Evolutionary conservation across 495 filamentous ascomycete species (phyloP).

Genomic region (Hypoxylon lenormandii): DNA sequence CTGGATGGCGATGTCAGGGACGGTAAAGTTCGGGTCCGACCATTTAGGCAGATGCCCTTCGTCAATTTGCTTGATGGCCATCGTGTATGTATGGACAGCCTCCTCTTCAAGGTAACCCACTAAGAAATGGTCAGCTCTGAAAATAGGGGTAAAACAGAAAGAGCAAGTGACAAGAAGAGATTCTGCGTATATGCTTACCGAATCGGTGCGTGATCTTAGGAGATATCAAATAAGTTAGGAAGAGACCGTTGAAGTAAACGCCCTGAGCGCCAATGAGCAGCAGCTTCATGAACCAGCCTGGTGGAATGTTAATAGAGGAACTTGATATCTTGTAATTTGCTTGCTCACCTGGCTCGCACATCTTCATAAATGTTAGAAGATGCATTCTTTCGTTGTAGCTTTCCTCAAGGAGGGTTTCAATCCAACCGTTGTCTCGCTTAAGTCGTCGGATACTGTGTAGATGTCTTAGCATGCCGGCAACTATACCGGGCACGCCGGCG

Average conservation of each 20-base stretch:
- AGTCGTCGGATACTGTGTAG: slow-evolving; percentile 82
- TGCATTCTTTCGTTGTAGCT: slow-evolving; percentile 97
- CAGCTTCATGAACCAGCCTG: slow-evolving; percentile 82
- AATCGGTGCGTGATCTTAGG: slow-evolving; percentile 94
- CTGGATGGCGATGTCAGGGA: slow-evolving; percentile 85
- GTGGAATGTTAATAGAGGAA: slow-evolving; percentile 67
- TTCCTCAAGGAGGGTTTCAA: slow-evolving; percentile 94
- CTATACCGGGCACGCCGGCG: slow-evolving; percentile 96
- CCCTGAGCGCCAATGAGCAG: slow-evolving; percentile 84
- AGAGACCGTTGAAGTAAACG: slow-evolving; percentile 95
- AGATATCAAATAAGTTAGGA: slow-evolving; percentile 87
- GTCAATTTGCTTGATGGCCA: slow-evolving; percentile 86
- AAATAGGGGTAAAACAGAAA: slow-evolving; percentile 76
- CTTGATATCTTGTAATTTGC: slow-evolving; percentile 63
- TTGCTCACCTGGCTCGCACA: slow-evolving; percentile 77
- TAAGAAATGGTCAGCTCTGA: slow-evolving; percentile 75
- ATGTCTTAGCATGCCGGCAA: slow-evolving; percentile 92
- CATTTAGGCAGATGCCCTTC: slow-evolving; percentile 83
- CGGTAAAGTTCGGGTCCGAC: slow-evolving; percentile 72
- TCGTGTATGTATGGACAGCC: slow-evolving; percentile 93
- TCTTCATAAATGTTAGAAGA: slow-evolving; percentile 91
- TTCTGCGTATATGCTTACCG: slow-evolving; percentile 64
- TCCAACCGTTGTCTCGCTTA: slow-evolving; percentile 97
- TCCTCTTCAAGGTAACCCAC: slow-evolving; percentile 98
- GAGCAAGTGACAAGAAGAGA: slow-evolving; percentile 73